Evolutionary conservation across 2,329 filamentous ascomycete species (phyloP).

Genomic region (Thielaviopsis ethacetica): DNA sequence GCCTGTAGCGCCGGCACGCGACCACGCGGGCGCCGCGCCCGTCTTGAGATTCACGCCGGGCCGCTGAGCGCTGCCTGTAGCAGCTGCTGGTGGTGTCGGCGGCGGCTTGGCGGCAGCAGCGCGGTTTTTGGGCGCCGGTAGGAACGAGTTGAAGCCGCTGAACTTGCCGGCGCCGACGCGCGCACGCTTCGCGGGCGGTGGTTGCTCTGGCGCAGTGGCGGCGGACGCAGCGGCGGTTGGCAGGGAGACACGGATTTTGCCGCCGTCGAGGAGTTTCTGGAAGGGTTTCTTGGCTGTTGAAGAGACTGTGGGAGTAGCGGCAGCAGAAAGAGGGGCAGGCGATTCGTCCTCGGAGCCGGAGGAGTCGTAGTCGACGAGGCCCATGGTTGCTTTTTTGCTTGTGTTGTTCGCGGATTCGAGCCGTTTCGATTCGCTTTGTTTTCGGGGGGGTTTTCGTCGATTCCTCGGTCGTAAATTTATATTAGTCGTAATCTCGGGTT

Average conservation of each 20-base stretch:
- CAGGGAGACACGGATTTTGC: conserved; percentile 71
- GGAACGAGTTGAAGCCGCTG: conserved; percentile 68
- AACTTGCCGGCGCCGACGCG: conserved; percentile 48
- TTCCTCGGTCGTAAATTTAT: not conserved
- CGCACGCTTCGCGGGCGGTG: conserved; percentile 56
- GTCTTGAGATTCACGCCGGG: conserved; percentile 56
- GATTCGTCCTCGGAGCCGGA: conserved; percentile 58
- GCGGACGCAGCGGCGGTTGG: conserved; percentile 28
- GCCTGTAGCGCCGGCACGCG: conserved; percentile 31
- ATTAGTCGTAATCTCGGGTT: not conserved
- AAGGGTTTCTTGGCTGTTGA: conserved; percentile 40
- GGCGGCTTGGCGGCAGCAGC: conserved; percentile 18
- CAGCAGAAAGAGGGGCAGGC: conserved; percentile 17
- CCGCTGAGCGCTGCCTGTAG: conserved; percentile 15
- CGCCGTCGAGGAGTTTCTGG: conserved; percentile 67
- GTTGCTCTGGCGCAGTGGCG: conserved; percentile 13
- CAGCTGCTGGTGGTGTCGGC: conserved; percentile 10
- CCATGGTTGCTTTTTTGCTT: conserved; percentile 34
- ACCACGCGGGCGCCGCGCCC: conserved; percentile 68
- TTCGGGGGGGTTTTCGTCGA: not conserved
- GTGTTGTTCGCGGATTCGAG: no score
- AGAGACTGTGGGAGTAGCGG: conserved; percentile 18
- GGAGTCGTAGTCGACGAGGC: conserved; percentile 59
- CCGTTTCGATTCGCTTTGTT: not conserved
- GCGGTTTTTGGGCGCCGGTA: conserved; percentile 64